phyloP scores from a whole-genome alignment of 1,284 basidiomycete species.

The Cryptococcus wingfieldii region DNA sequence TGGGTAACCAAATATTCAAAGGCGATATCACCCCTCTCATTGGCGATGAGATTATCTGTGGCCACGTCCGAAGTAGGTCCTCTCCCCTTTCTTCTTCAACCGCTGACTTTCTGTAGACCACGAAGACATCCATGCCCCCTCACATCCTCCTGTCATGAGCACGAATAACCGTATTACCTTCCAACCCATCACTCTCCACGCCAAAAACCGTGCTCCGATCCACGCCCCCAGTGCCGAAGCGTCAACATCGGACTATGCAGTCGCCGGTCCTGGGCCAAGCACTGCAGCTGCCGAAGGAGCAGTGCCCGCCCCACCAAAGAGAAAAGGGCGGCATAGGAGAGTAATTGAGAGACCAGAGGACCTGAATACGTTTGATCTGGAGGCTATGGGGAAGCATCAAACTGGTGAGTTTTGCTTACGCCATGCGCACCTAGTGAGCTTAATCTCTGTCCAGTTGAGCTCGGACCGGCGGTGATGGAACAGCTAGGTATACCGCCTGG shows the following conservation, averaged over 20 bases:
- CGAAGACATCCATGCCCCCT: conserved; percentile 27
- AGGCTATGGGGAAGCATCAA: conserved; percentile 8
- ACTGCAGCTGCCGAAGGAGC: not conserved
- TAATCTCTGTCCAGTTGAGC: conserved; percentile 1
- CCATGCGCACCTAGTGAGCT: not conserved
- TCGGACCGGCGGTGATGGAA: conserved; percentile 6
- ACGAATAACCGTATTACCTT: conserved; percentile 33
- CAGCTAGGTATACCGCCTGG: conserved; percentile 4
- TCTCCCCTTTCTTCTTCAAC: not conserved
- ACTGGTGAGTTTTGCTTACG: conserved; percentile 5
- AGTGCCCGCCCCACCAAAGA: not conserved
- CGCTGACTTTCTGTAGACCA: conserved; percentile 19
- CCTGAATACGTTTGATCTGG: conserved; percentile 8
- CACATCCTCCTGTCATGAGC: conserved; percentile 28
- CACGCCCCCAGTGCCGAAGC: not conserved
- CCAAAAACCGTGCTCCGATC: not conserved
- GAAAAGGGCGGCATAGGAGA: not conserved
- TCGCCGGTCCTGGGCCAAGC: not conserved
- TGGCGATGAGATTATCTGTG: conserved; percentile 44
- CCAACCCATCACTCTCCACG: conserved; percentile 24
- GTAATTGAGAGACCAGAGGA: conserved; percentile 5
- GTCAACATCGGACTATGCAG: not conserved
- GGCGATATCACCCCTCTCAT: conserved; percentile 39
- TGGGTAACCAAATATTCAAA: conserved; percentile 44
- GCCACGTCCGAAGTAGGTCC: conserved; percentile 34